These are phyloP conservation scores for Talaromyces nanjingensis DNA, from an alignment of 495 filamentous ascomycete genomes.

Conservation along the genomic window DNA sequence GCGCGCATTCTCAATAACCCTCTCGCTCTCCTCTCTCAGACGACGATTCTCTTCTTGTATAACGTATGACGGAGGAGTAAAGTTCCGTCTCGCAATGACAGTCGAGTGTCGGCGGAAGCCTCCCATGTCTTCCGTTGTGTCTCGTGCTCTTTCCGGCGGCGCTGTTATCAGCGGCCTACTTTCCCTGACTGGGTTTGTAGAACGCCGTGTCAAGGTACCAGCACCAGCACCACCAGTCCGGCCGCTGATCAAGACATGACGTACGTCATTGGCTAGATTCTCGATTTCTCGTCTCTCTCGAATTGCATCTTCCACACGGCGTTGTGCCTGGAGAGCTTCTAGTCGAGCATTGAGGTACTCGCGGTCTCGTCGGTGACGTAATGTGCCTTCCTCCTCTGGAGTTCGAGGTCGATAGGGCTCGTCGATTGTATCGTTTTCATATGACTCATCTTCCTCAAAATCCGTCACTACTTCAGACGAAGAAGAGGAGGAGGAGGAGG, in stretches of 20 bases:
- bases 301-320: not conserved
- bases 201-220: not conserved
- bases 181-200: not conserved
- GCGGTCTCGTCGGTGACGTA: not conserved
- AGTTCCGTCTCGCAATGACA: not conserved
- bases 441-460: not conserved
- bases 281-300: not conserved
- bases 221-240: not conserved
- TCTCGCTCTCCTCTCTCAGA: not conserved
- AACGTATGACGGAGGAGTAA: not conserved
- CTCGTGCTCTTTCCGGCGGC: not conserved
- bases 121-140: not conserved
- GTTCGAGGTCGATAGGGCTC: not conserved
- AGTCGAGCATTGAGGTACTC: not conserved
- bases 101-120: not conserved
- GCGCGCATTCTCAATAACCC: not conserved
- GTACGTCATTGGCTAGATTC: not conserved
- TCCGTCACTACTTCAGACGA: not conserved
- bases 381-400: not conserved
- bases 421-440: not conserved
- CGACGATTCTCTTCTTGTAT: not conserved
- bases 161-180: not conserved
- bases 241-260: not conserved
- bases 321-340: slow-evolving; percentile 1
- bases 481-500: not conserved